Percentiles rank a stretch among this genome's conserved stretches.
Evolutionary conservation across 73 alveolate genomes (phyloP).

Genomic region (Halteria grandinella): DNA sequence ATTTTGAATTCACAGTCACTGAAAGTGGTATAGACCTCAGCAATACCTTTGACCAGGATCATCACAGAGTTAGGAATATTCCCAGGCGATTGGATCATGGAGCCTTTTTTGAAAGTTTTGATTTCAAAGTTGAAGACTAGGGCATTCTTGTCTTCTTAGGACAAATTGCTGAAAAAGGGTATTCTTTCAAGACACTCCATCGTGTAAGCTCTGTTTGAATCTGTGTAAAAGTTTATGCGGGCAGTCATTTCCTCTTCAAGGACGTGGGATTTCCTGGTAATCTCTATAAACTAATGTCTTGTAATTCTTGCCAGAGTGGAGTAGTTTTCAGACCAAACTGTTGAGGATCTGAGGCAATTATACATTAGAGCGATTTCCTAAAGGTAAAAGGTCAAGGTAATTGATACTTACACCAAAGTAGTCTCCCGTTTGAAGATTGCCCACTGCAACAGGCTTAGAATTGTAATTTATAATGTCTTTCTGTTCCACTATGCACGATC

Average conservation of each 20-base stretch:
- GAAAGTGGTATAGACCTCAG: slow-evolving; percentile 1
- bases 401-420: slow-evolving; percentile 17
- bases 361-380: slow-evolving; percentile 48
- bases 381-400: too few relatives aligned
- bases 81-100: background rate
- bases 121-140: slow-evolving; percentile 2
- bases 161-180: background rate
- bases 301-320: slow-evolving; percentile 16
- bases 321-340: slow-evolving; percentile 28
- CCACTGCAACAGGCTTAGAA: background rate
- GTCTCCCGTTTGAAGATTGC: slow-evolving; percentile 18
- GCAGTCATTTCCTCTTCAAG: background rate
- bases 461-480: background rate
- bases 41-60: slow-evolving; percentile 6
- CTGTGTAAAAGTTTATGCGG: background rate
- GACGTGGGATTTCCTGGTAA: background rate
- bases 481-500: background rate
- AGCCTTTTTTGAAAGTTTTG: background rate
- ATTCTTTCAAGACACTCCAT: background rate
- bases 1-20: background rate
- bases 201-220: background rate
- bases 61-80: slow-evolving; percentile 7
- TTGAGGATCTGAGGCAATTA: slow-evolving; percentile 8
- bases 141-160: slow-evolving; percentile 18
- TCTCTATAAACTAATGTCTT: background rate